A percentile compares a stretch with the other conserved stretches of the same genome.
Conservation (phyloP, 2,329 filamentous ascomycete genomes). For the Stagonosporopsis rhizophila region DNA sequence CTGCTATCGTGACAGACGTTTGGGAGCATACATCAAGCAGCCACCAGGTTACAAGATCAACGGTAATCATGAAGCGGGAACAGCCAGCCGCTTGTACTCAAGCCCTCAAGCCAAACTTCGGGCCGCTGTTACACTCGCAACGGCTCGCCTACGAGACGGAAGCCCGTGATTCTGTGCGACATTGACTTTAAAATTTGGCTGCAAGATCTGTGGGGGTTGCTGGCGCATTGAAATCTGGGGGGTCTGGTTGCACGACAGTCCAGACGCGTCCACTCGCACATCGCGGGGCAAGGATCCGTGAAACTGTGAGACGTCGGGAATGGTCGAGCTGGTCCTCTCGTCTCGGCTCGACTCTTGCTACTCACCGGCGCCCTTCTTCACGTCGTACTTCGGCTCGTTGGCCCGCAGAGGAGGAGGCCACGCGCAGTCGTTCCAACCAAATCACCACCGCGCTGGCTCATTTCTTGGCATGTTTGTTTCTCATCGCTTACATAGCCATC, state of each 20-base stretch:
- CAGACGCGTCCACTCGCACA: background rate
- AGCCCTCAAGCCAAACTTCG: constrained; percentile 1
- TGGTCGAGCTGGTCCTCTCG: background rate
- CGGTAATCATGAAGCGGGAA: background rate
- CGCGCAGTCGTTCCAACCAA: background rate
- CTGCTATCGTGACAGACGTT: background rate
- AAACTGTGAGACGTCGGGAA: constrained; percentile 2
- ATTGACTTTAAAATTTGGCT: background rate
- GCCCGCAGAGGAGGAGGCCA: background rate
- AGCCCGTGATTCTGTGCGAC: constrained; percentile 5
- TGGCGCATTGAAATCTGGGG: constrained; percentile 5
- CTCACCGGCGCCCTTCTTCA: background rate
- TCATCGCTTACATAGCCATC: background rate
- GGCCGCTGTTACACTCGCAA: constrained; percentile 16
- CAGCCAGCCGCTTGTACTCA: constrained; percentile 5
- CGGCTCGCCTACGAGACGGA: constrained; percentile 10
- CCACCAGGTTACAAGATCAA: background rate
- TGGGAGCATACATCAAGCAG: background rate
- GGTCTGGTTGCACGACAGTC: constrained; percentile 12
- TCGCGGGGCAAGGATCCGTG: background rate
- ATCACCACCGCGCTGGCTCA: background rate
- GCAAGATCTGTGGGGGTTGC: constrained; percentile 7
- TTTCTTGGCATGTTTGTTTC: constrained; percentile 9
- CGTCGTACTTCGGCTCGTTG: background rate
- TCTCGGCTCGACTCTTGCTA: background rate